A percentile compares a stretch with the other conserved stretches of the same genome.
Evolutionary conservation across 2,329 filamentous ascomycete species (phyloP).

Genomic region (Endocalyx cinctus): DNA sequence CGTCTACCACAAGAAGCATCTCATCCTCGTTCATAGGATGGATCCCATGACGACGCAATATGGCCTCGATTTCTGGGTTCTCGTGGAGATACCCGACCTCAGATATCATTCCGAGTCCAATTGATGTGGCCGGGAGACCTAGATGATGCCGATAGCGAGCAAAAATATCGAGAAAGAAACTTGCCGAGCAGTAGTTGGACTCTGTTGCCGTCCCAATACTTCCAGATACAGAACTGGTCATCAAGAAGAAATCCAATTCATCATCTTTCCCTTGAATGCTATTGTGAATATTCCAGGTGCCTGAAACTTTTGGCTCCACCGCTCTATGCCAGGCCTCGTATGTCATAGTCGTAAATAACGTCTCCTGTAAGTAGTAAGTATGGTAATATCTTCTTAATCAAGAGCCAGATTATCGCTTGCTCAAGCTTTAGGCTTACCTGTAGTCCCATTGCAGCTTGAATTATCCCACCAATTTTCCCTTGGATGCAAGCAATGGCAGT

Average conservation of each 20-base stretch:
- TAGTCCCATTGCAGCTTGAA: neutral
- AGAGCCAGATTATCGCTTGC: no score
- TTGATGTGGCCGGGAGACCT: conserved; percentile 17
- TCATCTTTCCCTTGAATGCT: conserved; percentile 1
- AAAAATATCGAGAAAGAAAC: conserved; percentile 30
- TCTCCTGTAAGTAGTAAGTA: neutral
- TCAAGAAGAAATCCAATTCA: conserved; percentile 28
- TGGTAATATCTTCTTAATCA: no score
- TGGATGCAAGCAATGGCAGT: neutral
- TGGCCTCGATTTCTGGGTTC: conserved; percentile 16
- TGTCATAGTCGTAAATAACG: conserved; percentile 3
- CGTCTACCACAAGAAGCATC: conserved; percentile 19
- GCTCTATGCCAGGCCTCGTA: conserved; percentile 12
- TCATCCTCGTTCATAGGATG: conserved; percentile 16
- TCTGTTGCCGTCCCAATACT: conserved; percentile 26
- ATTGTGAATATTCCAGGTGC: conserved; percentile 13
- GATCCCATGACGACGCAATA: conserved; percentile 14
- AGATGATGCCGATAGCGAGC: conserved; percentile 16
- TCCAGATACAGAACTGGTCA: conserved; percentile 21
- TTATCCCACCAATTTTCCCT: neutral
- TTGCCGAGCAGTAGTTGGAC: conserved; percentile 31
- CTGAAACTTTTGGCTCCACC: conserved; percentile 12
- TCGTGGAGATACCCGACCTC: conserved; percentile 29
- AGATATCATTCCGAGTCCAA: conserved; percentile 27
- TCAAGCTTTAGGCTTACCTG: no score